Evolutionary conservation across 257 asterid species (phyloP).

Genomic region (Plantago elongata): DNA sequence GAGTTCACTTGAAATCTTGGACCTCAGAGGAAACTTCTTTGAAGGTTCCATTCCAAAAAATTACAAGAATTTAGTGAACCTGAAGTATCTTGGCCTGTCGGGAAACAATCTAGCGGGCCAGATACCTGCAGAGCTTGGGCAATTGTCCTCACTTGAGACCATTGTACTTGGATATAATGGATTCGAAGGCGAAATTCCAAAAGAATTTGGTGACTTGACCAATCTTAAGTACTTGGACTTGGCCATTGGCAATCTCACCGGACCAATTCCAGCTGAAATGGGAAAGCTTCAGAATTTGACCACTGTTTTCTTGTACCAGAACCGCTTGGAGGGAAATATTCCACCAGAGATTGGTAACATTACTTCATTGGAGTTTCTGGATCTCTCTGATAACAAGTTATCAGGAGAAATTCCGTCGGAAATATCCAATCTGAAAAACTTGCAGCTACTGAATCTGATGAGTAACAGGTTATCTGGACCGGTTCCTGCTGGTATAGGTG

Average conservation of each 20-base stretch:
- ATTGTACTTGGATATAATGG: constrained; percentile 56
- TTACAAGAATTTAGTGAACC: constrained; percentile 44
- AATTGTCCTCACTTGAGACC: constrained; percentile 50
- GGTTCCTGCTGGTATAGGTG: constrained; percentile 41
- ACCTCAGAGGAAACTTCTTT: constrained; percentile 62
- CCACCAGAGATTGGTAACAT: constrained; percentile 49
- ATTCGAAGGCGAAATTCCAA: constrained; percentile 57
- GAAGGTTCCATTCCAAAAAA: constrained; percentile 51
- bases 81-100: constrained; percentile 64
- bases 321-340: constrained; percentile 46
- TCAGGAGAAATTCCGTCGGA: constrained; percentile 49
- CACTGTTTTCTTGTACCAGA: constrained; percentile 53
- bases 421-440: constrained; percentile 38
- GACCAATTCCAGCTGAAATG: constrained; percentile 48
- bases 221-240: constrained; percentile 61
- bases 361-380: constrained; percentile 40
- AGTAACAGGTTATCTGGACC: constrained; percentile 51
- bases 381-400: constrained; percentile 58
- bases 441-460: constrained; percentile 60
- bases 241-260: constrained; percentile 53
- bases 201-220: constrained; percentile 53
- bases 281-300: constrained; percentile 41
- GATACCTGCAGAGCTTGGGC: constrained; percentile 53
- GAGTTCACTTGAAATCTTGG: constrained; percentile 44
- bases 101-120: constrained; percentile 58